Conservation (phyloP, 2,329 filamentous ascomycete genomes). For the Nigrospora osmanthi region DNA sequence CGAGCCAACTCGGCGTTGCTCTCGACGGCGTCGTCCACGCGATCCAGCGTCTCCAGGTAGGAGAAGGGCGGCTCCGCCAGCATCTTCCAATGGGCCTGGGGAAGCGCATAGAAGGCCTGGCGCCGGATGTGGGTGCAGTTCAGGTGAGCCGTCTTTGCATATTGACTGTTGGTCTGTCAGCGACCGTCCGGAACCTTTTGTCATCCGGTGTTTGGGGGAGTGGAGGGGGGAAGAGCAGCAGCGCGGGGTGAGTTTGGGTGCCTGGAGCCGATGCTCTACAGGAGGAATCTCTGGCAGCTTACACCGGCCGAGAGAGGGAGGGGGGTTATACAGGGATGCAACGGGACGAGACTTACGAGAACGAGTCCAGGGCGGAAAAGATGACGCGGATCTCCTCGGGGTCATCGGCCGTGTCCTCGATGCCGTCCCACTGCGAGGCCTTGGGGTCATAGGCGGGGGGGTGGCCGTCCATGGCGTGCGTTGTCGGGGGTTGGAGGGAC, state of each 20-base stretch:
- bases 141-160: slow-evolving; percentile 76
- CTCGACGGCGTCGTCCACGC: slow-evolving; percentile 82
- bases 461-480: too few relatives aligned
- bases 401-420: slow-evolving; percentile 61
- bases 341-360: slow-evolving; percentile 54
- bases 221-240: neutral
- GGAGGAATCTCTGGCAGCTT: too few relatives aligned
- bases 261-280: neutral
- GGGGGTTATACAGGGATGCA: too few relatives aligned
- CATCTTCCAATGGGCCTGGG: slow-evolving; percentile 74
- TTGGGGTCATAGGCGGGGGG: slow-evolving; percentile 5
- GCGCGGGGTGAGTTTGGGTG: too few relatives aligned
- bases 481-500: too few relatives aligned
- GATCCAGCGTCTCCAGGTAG: slow-evolving; percentile 68
- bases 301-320: too few relatives aligned
- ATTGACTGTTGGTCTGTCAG: slow-evolving; percentile 51
- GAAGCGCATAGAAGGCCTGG: slow-evolving; percentile 88
- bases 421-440: slow-evolving; percentile 46
- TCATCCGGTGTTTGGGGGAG: neutral
- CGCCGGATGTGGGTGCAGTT: slow-evolving; percentile 87
- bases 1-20: slow-evolving; percentile 77
- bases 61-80: slow-evolving; percentile 77
- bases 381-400: slow-evolving; percentile 75
- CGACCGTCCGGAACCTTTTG: too few relatives aligned
- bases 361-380: slow-evolving; percentile 79